phyloP scores from a whole-genome alignment of 352 stramenopile species.

The Globisporangium nunn region DNA sequence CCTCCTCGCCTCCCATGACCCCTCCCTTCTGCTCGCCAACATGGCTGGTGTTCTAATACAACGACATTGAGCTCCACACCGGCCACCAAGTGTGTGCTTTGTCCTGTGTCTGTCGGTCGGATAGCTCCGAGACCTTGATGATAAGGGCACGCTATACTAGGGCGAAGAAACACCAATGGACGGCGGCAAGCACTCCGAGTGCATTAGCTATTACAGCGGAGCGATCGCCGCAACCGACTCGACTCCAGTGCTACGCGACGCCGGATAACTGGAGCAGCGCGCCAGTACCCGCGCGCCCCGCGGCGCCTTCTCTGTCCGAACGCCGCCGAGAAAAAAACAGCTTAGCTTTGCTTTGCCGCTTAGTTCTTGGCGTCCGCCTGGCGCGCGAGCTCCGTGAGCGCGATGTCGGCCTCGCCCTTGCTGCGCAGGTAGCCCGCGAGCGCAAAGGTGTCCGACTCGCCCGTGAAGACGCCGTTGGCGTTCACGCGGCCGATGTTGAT shows the following conservation, averaged over 20 bases:
- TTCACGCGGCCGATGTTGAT: constrained; percentile 98
- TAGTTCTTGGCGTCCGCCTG: constrained; percentile 80
- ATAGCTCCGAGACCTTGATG: neutral
- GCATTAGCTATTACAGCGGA: constrained; percentile 8
- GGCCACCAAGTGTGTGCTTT: no score
- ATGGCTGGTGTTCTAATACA: neutral
- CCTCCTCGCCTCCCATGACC: neutral
- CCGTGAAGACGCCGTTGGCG: constrained; percentile 94
- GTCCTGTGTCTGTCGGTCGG: neutral
- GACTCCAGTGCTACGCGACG: neutral
- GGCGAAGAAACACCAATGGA: no score
- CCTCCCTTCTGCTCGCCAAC: neutral
- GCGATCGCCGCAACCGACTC: constrained; percentile 13
- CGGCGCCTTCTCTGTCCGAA: neutral
- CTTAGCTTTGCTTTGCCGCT: constrained; percentile 3
- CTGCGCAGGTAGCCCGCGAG: constrained; percentile 96
- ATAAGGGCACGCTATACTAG: no score
- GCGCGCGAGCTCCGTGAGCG: constrained; percentile 80
- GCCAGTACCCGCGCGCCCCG: neutral
- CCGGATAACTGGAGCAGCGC: neutral
- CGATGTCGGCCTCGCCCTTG: constrained; percentile 94
- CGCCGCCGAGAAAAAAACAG: neutral
- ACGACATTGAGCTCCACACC: neutral
- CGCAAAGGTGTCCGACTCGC: constrained; percentile 93
- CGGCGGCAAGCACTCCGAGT: constrained; percentile 6